Evolutionary conservation across 768 basidiomycete genomes (phyloP).

Genomic region (Mycena haematopus): DNA sequence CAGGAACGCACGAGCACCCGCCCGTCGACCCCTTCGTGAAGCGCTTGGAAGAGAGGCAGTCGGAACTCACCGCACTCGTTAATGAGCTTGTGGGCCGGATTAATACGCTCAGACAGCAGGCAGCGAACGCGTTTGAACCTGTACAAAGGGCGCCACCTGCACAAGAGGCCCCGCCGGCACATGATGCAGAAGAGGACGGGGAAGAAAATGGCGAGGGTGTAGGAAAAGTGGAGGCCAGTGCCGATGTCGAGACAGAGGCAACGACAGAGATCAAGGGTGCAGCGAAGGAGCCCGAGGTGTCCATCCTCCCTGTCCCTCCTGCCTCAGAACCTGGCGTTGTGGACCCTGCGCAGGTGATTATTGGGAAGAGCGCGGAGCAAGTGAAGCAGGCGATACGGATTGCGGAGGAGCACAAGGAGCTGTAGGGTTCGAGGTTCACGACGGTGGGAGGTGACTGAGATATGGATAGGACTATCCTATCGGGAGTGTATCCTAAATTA

Average conservation of each 20-base stretch:
- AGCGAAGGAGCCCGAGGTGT: conserved; percentile 26
- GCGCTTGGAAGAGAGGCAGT: conserved; percentile 10
- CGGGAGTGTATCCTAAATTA: conserved; percentile 12
- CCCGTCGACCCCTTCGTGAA: conserved; percentile 45
- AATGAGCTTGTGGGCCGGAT: conserved; percentile 6
- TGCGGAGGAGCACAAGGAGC: conserved; percentile 32
- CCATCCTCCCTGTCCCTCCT: conserved; percentile 31
- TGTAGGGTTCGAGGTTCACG: conserved; percentile 10
- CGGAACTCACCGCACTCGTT: conserved; percentile 6
- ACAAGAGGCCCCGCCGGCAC: not conserved
- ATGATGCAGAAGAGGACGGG: not conserved
- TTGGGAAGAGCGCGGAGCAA: conserved; percentile 52
- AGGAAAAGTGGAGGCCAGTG: not conserved
- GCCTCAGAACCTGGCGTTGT: conserved; percentile 11
- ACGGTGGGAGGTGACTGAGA: not conserved
- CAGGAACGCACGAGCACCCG: conserved; percentile 52
- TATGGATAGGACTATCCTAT: not conserved
- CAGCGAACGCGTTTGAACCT: conserved; percentile 4
- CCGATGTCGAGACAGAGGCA: too few species aligned
- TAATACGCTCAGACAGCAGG: conserved; percentile 1
- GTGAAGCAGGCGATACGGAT: conserved; percentile 49
- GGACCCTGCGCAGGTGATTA: conserved; percentile 42
- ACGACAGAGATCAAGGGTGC: not conserved
- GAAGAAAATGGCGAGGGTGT: not conserved
- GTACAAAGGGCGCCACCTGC: not conserved